These are phyloP conservation scores for Cladophialophora exuberans DNA, from an alignment of 2,329 filamentous ascomycete species.

Conservation along the genomic window DNA sequence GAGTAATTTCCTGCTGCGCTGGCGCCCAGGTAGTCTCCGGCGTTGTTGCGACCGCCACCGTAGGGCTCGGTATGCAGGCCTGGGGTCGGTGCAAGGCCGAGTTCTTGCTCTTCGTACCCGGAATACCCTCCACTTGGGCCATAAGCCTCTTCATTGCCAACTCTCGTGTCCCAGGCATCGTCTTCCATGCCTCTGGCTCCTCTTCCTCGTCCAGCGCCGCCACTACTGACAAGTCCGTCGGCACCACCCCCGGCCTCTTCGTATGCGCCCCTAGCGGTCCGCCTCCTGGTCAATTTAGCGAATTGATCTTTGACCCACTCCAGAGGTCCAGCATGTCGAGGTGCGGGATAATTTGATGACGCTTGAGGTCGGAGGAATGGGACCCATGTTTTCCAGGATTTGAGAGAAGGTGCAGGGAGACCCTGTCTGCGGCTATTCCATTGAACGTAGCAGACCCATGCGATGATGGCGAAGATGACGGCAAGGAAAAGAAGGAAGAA, in stretches of 20 bases:
- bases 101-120: conserved; percentile 74
- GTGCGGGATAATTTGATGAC: conserved; percentile 54
- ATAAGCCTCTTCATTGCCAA: conserved; percentile 64
- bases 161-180: conserved; percentile 81
- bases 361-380: conserved; percentile 63
- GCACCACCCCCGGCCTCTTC: conserved; percentile 56
- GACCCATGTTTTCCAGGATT: conserved; percentile 60
- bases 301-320: conserved; percentile 75
- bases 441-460: conserved; percentile 73
- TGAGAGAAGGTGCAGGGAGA: conserved; percentile 62
- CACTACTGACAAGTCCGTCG: conserved; percentile 37
- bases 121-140: conserved; percentile 60
- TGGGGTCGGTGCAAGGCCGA: conserved; percentile 55
- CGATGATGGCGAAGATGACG: conserved; percentile 58
- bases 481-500: conserved; percentile 73
- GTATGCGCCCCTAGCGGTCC: conserved; percentile 72
- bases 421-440: conserved; percentile 73
- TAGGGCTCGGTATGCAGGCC: conserved; percentile 40
- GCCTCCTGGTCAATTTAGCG: conserved; percentile 65
- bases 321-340: conserved; percentile 63
- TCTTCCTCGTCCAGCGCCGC: conserved; percentile 53
- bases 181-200: conserved; percentile 71
- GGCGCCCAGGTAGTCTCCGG: conserved; percentile 44
- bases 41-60: conserved; percentile 42
- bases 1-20: conserved; percentile 41